Evolutionary conservation across 2,329 filamentous ascomycete genomes (phyloP).

Genomic region (Dothistroma septosporum): DNA sequence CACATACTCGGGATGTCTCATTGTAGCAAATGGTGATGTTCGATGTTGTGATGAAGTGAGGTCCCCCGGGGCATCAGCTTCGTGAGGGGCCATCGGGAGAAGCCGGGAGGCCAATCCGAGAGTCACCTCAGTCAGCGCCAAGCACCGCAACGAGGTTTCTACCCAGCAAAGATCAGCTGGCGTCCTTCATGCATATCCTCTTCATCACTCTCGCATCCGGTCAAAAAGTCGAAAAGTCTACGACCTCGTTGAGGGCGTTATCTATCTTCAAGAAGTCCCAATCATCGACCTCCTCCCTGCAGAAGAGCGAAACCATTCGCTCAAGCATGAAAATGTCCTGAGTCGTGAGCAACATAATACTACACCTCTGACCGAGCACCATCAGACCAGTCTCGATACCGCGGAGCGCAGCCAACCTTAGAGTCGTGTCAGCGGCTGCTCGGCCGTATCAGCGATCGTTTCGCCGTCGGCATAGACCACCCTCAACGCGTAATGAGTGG

Average conservation of each 20-base stretch:
- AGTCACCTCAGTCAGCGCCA: neutral
- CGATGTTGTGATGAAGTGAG: neutral
- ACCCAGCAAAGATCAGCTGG: neutral
- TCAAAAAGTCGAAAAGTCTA: neutral
- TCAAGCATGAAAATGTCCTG: neutral
- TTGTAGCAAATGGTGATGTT: neutral
- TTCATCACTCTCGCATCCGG: neutral
- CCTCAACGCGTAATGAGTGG: neutral
- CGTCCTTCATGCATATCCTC: neutral
- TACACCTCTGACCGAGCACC: neutral
- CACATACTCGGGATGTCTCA: constrained; percentile 12
- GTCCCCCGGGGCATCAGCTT: neutral
- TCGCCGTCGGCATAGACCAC: neutral
- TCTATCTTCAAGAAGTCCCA: neutral
- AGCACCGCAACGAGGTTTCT: neutral
- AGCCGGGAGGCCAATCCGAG: neutral
- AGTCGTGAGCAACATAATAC: neutral
- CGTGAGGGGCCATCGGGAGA: neutral
- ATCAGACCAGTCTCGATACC: neutral
- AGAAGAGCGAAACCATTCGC: neutral
- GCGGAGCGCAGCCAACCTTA: neutral
- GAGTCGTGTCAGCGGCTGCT: neutral
- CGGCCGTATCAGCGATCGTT: neutral
- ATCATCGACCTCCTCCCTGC: neutral
- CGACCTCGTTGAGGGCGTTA: neutral